These are phyloP conservation scores for Spinellus fusiger DNA, from an alignment of 192 early-diverging fungal genomes.

Conservation along the genomic window DNA sequence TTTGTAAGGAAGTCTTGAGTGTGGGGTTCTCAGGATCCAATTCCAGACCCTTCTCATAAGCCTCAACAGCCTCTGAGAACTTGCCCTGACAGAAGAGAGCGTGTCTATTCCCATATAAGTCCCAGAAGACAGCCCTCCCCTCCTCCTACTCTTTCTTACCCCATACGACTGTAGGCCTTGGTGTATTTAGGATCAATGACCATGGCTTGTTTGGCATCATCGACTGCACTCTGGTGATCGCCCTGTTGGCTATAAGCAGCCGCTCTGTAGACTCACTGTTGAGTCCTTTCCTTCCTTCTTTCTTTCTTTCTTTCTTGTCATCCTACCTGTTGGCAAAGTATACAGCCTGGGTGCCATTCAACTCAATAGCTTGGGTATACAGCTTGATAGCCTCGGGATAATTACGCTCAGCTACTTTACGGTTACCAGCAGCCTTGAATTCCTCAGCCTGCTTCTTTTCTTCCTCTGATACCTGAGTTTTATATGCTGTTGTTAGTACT, in stretches of 20 bases:
- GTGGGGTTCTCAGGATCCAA: constrained; percentile 78
- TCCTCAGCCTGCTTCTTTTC: constrained; percentile 80
- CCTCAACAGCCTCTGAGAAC: constrained; percentile 78
- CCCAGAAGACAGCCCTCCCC: too few relatives aligned
- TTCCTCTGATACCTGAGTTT: constrained; percentile 38
- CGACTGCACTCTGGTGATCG: constrained; percentile 81
- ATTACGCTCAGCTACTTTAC: constrained; percentile 75
- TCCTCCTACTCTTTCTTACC: constrained; percentile 35
- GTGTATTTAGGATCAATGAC: constrained; percentile 84
- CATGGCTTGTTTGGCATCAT: constrained; percentile 79
- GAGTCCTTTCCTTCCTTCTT: neutral
- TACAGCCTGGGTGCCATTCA: constrained; percentile 82
- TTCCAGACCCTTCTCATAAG: constrained; percentile 85
- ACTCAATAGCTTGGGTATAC: constrained; percentile 88
- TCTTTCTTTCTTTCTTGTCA: neutral
- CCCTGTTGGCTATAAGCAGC: constrained; percentile 90
- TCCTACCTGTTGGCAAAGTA: constrained; percentile 91
- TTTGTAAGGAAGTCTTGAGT: constrained; percentile 69
- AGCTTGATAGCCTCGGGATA: constrained; percentile 79
- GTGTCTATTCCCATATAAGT: constrained; percentile 41
- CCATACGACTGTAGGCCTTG: constrained; percentile 91
- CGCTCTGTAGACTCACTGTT: constrained; percentile 53
- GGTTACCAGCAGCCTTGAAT: constrained; percentile 81
- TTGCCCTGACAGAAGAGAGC: constrained; percentile 87
- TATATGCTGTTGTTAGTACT: too few relatives aligned